Evolutionary conservation across 306 rosid genomes (phyloP), one percentile per base, ranked within the genome.

Genomic region (Lablab purpureus): DNA sequence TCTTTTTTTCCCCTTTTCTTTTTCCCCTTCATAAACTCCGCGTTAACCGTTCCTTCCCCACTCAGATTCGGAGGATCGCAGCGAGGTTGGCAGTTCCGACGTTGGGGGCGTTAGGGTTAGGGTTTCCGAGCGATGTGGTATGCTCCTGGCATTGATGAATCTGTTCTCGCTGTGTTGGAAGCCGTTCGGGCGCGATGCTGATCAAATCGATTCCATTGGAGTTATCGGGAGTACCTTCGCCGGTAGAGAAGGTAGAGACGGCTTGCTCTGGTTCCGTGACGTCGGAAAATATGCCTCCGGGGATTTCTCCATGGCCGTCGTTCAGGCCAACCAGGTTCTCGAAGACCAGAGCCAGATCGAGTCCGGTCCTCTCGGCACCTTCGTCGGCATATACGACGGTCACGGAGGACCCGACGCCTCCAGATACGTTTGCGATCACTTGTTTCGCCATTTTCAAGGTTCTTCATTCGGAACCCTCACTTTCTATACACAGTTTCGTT

Each of bases 141-240:
- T 92, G 93, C 94, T 88, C 77, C 86, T 73, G 86, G 91, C 91
- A 90, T 92, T 90, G 79, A 92, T 90, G 97, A 90, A 90, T 92
- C 87, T 88, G 45, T 75, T 90, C 97, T 88, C 94, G 81, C 81
- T 90, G 37, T 90, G 97, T 72, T 90, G 74, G 91, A 92, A 82
- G 93, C 94, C 97, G 71, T 85, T 88, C 50, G 90, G 89, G 85
- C 91, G 75, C 40, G 87, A 30, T 58, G 81, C 75, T 86, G 90
- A 87, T 54, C 80, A 52, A 30, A 8, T 76, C 19, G 80, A 79
- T 47, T 73, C 90, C 37, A 58, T 85, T 22, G 89, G 93, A 40
- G 85, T 79, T 40, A 58, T 58, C 40, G 91, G 88, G 3, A 73
- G 71, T 69, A 78, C 23, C 60, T 70, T 28, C 17, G 51, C 49